These are phyloP conservation scores for Tarenaya hassleriana DNA, from an alignment of 345 rosid species.

Conservation along the genomic window DNA sequence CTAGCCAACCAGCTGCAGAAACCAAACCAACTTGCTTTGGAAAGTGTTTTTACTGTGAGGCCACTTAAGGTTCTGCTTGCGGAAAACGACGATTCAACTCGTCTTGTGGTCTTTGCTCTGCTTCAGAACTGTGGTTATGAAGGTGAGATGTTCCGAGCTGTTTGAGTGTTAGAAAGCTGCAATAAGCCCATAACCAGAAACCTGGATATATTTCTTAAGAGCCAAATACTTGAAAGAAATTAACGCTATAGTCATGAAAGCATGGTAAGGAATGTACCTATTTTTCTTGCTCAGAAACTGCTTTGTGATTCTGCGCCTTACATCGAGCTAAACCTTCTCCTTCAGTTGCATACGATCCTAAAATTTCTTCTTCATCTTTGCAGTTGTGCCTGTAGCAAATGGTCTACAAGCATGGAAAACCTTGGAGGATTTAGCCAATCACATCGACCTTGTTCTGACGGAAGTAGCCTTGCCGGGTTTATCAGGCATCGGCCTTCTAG, in stretches of 20 bases:
- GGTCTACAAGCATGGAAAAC: conserved; percentile 63
- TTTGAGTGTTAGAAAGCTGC: too few relatives aligned
- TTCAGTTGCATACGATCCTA: neutral
- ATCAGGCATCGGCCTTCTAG: conserved; percentile 51
- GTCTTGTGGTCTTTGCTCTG: conserved; percentile 35
- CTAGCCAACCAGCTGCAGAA: conserved; percentile 27
- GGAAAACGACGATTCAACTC: conserved; percentile 42
- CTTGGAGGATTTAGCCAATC: conserved; percentile 43
- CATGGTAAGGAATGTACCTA: too few relatives aligned
- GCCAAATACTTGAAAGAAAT: too few relatives aligned
- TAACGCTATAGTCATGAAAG: too few relatives aligned
- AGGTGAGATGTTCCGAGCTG: conserved; percentile 20
- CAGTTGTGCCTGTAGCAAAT: conserved; percentile 47
- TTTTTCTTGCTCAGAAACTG: too few relatives aligned
- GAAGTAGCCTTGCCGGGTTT: conserved; percentile 51
- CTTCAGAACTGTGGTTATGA: conserved; percentile 41
- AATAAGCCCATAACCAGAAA: too few relatives aligned
- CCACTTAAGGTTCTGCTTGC: conserved; percentile 42
- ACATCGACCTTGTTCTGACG: conserved; percentile 48
- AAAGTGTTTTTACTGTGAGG: conserved; percentile 33
- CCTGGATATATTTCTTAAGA: too few relatives aligned
- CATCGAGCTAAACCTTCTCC: too few relatives aligned
- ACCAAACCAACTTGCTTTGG: conserved; percentile 29
- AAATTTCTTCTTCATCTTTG: neutral
- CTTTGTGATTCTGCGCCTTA: too few relatives aligned